These are phyloP conservation scores for Musa balbisiana DNA, from an alignment of 202 grass and related monocot genomes.

Conservation along the genomic window DNA sequence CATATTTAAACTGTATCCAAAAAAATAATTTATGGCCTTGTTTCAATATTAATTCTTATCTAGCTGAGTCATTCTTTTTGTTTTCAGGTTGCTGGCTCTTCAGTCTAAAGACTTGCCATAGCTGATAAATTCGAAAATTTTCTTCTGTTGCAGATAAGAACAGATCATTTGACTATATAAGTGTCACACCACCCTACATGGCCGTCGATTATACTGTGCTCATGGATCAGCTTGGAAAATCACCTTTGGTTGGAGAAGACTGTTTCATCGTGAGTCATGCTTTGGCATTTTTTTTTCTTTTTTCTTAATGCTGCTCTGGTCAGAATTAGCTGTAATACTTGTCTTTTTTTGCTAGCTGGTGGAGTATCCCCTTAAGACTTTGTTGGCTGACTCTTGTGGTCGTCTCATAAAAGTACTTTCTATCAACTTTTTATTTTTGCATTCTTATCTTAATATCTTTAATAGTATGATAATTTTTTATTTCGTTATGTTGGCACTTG, in stretches of 20 bases:
- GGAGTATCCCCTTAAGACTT: conserved; percentile 82
- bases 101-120: background rate
- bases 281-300: background rate
- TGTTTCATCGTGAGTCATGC: conserved; percentile 74
- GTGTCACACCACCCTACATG: conserved; percentile 81
- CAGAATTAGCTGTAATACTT: conserved; percentile 17
- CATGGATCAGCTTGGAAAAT: conserved; percentile 63
- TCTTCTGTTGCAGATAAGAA: conserved; percentile 36
- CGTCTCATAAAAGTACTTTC: conserved; percentile 52
- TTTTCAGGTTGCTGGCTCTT: background rate
- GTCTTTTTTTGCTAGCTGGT: conserved; percentile 49
- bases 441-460: conserved; percentile 2
- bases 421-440: background rate
- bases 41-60: background rate
- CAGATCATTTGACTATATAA: conserved; percentile 86
- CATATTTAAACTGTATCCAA: too few species aligned
- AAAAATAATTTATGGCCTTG: background rate
- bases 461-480: background rate
- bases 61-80: background rate
- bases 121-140: background rate
- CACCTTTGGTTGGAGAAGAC: conserved; percentile 86
- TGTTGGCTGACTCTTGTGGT: conserved; percentile 70
- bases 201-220: conserved; percentile 78
- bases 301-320: conserved; percentile 21
- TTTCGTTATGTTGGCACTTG: background rate